Percentiles rank a stretch among this genome's conserved stretches.
phyloP scores from a whole-genome alignment of 805 yeast genomes.

The Myxozyma neotropica region DNA sequence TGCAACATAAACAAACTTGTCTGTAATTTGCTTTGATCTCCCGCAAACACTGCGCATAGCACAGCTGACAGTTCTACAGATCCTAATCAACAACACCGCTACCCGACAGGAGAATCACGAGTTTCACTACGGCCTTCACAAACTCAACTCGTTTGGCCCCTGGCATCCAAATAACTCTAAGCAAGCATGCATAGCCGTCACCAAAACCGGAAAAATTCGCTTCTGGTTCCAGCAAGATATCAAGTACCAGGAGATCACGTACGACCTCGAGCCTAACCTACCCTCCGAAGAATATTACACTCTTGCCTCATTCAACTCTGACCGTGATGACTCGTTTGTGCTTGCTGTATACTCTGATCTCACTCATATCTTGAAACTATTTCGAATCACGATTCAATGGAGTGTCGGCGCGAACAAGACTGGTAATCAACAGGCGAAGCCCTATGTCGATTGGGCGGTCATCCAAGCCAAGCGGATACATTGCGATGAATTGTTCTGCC shows the following conservation, averaged over 20 bases:
- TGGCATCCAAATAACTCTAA: constrained; percentile 69
- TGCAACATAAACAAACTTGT: constrained; percentile 68
- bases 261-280: constrained; percentile 32
- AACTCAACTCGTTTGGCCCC: constrained; percentile 60
- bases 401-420: constrained; percentile 3
- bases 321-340: constrained; percentile 38
- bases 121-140: constrained; percentile 61
- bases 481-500: constrained; percentile 18
- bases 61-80: background rate
- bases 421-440: constrained; percentile 2
- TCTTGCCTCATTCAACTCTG: constrained; percentile 32
- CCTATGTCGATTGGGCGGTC: constrained; percentile 15
- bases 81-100: constrained; percentile 27
- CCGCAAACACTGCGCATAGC: constrained; percentile 43
- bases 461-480: constrained; percentile 18
- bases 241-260: constrained; percentile 31
- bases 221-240: constrained; percentile 50
- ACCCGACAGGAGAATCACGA: constrained; percentile 31
- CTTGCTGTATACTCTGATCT: constrained; percentile 38
- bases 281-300: constrained; percentile 30
- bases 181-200: constrained; percentile 68
- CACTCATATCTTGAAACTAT: constrained; percentile 34
- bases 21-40: constrained; percentile 45
- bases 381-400: constrained; percentile 41
- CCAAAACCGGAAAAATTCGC: constrained; percentile 59